Evolutionary conservation across 2,329 filamentous ascomycete species (phyloP), one percentile per base, ranked within the genome.

Genomic region (Aspergillus hiratsukae): DNA sequence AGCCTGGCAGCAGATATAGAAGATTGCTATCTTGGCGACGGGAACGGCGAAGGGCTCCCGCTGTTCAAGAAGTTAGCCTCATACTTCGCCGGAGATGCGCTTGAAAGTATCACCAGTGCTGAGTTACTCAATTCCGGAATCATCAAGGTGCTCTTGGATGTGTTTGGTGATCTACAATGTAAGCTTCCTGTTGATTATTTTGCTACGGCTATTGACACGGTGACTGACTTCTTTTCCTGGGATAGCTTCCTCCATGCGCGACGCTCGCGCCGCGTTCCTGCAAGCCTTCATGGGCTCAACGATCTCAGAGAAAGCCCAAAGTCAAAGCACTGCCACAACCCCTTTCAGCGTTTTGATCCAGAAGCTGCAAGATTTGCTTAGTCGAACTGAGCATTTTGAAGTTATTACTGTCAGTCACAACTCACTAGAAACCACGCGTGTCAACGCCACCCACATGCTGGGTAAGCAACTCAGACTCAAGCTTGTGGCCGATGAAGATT

Each of bases 311-410:
- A 87, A 84, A 64, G 81, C 86, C 14, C 88, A 83, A 66, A 77
- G 73, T 25, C 86, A 85, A 69, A 87, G 85, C 17, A 82, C 84
- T 4, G 86, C 90, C 2, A 82, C 86, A 0, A 96, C 93, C 0
- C 87, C 91, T 0, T 96, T 97, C 72, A 94, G 91, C 67, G 84
- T 96, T 52, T 81, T 99, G 72, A 87, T 96, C 43, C 89, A 92
- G 72, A 99, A 99, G 74, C 80, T 99, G 31, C 94, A 99, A 75
- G 94, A 99, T 76, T 79, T 99, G 56, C 83, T 99, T 55, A 99
- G 94, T 78, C 87, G 94, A 64, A 95, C 93, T 35, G 94, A 99
- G 78, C 92, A 97, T 78, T 99, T 97, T 66, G 94, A 99, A 70
- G 93, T 99, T 48, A 85, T 96, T 59, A 99, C 94, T 7, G 92